Evolutionary conservation across 352 stramenopile species (phyloP).

Genomic region (Globisporangium perplexum): DNA sequence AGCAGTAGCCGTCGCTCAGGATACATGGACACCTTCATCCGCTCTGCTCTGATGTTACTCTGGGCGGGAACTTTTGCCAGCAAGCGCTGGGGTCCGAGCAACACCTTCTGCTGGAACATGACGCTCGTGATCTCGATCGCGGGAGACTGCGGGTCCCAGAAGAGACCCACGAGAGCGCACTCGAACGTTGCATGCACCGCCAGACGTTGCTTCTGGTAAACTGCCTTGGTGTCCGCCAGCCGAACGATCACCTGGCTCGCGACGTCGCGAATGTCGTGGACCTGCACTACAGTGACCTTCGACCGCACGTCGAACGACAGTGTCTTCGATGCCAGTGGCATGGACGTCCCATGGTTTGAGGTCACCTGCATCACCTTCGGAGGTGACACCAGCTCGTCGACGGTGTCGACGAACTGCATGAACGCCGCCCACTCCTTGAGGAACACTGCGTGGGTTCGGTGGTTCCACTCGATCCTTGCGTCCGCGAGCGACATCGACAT

Average conservation of each 20-base stretch:
- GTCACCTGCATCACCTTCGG: conserved; percentile 1
- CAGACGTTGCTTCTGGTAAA: conserved; percentile 23
- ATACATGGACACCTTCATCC: conserved; percentile 21
- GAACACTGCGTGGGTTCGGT: conserved; percentile 23
- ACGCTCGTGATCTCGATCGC: conserved; percentile 19
- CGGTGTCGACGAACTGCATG: conserved; percentile 23
- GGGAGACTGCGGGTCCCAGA: conserved; percentile 14
- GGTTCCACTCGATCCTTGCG: conserved; percentile 27
- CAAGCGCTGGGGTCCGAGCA: conserved; percentile 15
- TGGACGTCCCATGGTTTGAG: neutral
- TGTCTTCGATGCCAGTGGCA: conserved; percentile 12
- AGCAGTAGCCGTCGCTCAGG: conserved; percentile 36
- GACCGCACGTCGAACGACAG: conserved; percentile 20
- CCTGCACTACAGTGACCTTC: conserved; percentile 15
- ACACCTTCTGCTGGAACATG: conserved; percentile 19
- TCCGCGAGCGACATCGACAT: conserved; percentile 24
- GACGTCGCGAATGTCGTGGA: conserved; percentile 27
- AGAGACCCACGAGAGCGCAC: conserved; percentile 15
- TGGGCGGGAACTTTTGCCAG: conserved; percentile 10
- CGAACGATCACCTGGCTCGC: conserved; percentile 10
- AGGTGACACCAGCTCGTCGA: conserved; percentile 29
- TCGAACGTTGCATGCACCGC: conserved; percentile 22
- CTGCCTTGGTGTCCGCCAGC: conserved; percentile 19
- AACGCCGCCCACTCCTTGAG: conserved; percentile 23
- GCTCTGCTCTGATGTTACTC: conserved; percentile 9